Conservation (phyloP, 2,329 filamentous ascomycete genomes). For the Penicillium rolfsii region DNA sequence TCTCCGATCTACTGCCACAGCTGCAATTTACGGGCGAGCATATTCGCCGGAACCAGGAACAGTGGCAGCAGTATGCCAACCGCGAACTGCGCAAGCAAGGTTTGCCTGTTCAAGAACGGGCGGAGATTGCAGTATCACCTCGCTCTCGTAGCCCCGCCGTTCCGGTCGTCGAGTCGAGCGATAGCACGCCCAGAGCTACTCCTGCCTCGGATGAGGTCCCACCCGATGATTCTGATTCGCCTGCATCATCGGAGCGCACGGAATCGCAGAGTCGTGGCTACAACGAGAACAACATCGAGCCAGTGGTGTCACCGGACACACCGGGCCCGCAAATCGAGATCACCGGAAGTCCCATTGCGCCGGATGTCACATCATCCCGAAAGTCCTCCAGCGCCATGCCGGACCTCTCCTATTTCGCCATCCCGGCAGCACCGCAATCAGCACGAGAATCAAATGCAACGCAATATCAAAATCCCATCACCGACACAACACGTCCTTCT, state of each 20-base stretch:
- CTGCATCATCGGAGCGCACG: constrained; percentile 18
- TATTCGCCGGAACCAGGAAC: constrained; percentile 72
- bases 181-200: constrained; percentile 15
- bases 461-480: constrained; percentile 20
- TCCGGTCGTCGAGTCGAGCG: constrained; percentile 7
- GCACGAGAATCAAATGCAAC: constrained; percentile 19
- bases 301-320: constrained; percentile 42
- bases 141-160: constrained; percentile 39
- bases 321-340: constrained; percentile 42
- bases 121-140: constrained; percentile 36
- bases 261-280: constrained; percentile 21
- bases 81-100: constrained; percentile 35
- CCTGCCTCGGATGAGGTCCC: constrained; percentile 6
- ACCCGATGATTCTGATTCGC: constrained; percentile 23
- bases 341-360: constrained; percentile 31
- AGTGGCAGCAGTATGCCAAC: constrained; percentile 60
- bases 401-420: constrained; percentile 32
- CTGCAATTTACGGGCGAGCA: constrained; percentile 85
- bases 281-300: constrained; percentile 41
- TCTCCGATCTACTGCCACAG: constrained; percentile 81
- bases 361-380: constrained; percentile 33
- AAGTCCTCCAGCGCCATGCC: constrained; percentile 40
- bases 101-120: constrained; percentile 26
- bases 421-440: constrained; percentile 26
- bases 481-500: constrained; percentile 23